Evolutionary conservation across 2,329 filamentous ascomycete genomes (phyloP).

Genomic region (Chaetomiaceae sp.): DNA sequence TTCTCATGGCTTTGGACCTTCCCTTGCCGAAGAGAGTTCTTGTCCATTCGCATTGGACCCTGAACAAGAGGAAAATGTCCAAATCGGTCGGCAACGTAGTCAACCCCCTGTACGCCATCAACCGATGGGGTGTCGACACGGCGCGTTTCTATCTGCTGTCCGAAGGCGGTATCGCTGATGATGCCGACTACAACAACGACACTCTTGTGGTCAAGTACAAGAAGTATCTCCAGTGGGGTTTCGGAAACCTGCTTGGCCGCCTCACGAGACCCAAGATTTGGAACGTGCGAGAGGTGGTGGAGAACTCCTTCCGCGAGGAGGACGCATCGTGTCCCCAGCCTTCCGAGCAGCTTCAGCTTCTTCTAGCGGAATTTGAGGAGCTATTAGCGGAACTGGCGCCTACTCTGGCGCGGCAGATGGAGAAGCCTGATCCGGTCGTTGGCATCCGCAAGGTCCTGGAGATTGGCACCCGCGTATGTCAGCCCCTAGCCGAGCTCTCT

Average conservation of each 20-base stretch:
- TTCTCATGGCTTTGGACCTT: constrained; percentile 82
- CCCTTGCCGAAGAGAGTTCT: constrained; percentile 74
- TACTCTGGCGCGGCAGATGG: constrained; percentile 53
- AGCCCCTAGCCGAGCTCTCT: not conserved
- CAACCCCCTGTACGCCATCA: constrained; percentile 85
- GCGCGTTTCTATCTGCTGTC: constrained; percentile 86
- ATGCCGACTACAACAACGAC: constrained; percentile 80
- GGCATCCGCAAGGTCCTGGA: constrained; percentile 63
- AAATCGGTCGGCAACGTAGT: constrained; percentile 95
- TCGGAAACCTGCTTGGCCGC: constrained; percentile 77
- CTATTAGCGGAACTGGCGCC: constrained; percentile 36
- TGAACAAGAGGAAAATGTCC: constrained; percentile 90
- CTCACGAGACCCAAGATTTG: constrained; percentile 65
- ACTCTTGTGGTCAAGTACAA: constrained; percentile 72
- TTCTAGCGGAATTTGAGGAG: constrained; percentile 5
- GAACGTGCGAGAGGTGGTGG: constrained; percentile 58
- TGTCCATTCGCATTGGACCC: constrained; percentile 92
- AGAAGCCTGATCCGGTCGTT: constrained; percentile 55
- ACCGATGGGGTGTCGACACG: constrained; percentile 80
- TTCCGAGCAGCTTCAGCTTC: constrained; percentile 17
- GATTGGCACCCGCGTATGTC: constrained; percentile 52
- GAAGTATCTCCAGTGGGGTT: constrained; percentile 67
- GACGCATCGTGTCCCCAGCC: not conserved
- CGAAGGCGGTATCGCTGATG: constrained; percentile 69
- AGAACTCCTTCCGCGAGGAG: constrained; percentile 24